These are phyloP conservation scores for Cymodocea nodosa DNA, from an alignment of 116 monocot species.

Conservation along the genomic window DNA sequence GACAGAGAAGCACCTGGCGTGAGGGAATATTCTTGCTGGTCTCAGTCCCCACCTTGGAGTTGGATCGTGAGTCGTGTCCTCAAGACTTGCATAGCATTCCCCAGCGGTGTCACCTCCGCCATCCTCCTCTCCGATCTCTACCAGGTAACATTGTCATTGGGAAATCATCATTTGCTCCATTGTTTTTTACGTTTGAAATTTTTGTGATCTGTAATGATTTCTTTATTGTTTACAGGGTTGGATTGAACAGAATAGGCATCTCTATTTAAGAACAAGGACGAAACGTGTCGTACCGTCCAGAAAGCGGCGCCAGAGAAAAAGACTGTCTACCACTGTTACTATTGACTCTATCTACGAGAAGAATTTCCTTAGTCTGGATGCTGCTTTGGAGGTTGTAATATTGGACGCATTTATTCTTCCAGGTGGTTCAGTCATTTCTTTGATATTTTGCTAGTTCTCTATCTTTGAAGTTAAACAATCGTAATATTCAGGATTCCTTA, in stretches of 20 bases:
- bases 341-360: conserved; percentile 88
- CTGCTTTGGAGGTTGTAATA: conserved; percentile 59
- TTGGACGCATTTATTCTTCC: conserved; percentile 69
- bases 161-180: no score
- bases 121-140: conserved; percentile 92
- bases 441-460: no score
- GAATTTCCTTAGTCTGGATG: conserved; percentile 68
- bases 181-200: not conserved
- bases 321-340: conserved; percentile 51
- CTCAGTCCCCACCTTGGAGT: conserved; percentile 47
- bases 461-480: no score
- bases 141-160: conserved; percentile 24
- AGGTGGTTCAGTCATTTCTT: conserved; percentile 20
- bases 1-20: not conserved
- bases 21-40: not conserved
- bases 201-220: not conserved
- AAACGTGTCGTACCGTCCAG: conserved; percentile 33
- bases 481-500: no score
- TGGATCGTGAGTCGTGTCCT: conserved; percentile 72
- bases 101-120: conserved; percentile 83
- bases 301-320: conserved; percentile 41
- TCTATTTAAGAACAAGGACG: conserved; percentile 34
- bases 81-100: conserved; percentile 62
- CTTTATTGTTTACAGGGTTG: conserved; percentile 40
- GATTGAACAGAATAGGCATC: conserved; percentile 56